Evolutionary conservation across 1,139 yeast genomes (phyloP), one percentile per base, ranked within the genome.

Genomic region (Eremothecium coryli): DNA sequence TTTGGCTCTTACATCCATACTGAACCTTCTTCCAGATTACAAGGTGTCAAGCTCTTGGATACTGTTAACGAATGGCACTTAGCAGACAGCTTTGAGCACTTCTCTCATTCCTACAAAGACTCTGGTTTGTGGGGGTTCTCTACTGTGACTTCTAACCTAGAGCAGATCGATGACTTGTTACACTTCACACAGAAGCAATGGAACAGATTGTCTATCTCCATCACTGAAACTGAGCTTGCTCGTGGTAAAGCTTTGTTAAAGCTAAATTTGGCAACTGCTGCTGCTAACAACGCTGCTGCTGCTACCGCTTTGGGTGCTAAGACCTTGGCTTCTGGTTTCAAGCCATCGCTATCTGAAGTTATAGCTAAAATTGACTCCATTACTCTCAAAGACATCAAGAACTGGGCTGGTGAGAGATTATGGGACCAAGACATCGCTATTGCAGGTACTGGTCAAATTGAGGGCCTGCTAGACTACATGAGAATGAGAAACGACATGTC

Each of bases 401-500:
- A 70, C 37, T 81, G 90, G 90, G 90, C 90, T 49, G 70, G 71
- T 56, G 69, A 68, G 46, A 67, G 73, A 62, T 69, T 81, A 59
- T 81, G 85, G 84, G 93, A 81, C 64, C 81, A 76, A 68, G 93
- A 81, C 61, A 68, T 81, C 55, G 93, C 82, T 50, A 66, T 81
- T 54, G 71, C 88, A 39, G 90, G 82, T 62, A 73, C 82, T 45
- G 93, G 93, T 62, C 82, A 76, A 66, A 80, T 78, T 65, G 93
- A 81, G 70, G 84, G 68, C 49, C 69, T 81, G 63, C 66, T 81
- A 58, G 93, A 81, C 62, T 81, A 81, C 75, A 70, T 69, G 73
- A 78, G 90, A 76, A 66, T 76, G 63, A 79, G 93, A 76, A 78
- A 77, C 64, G 86, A 78, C 57, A 81, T 82, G 86, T 73, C 90